phyloP scores from a whole-genome alignment of 371 early-diverging fungal species.

The Apophysomyces ossiformis region DNA sequence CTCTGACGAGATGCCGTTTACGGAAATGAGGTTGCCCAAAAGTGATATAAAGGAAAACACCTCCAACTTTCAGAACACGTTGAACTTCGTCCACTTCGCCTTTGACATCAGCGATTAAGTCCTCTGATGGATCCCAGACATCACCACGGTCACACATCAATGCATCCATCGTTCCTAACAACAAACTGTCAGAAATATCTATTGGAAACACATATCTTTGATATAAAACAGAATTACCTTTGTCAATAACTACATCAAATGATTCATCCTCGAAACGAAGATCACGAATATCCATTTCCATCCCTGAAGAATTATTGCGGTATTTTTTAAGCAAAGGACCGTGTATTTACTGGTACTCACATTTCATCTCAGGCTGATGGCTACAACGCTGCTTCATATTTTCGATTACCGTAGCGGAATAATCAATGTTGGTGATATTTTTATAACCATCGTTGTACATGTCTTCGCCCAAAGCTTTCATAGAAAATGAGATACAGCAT shows the following conservation, averaged over 20 bases:
- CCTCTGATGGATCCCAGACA: constrained; percentile 86
- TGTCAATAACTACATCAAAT: constrained; percentile 85
- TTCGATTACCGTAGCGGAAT: constrained; percentile 77
- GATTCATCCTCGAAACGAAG: constrained; percentile 59
- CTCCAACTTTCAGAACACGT: constrained; percentile 75
- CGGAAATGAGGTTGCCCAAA: constrained; percentile 94
- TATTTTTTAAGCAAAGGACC: constrained; percentile 2
- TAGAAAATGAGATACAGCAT: neutral
- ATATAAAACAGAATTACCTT: constrained; percentile 53
- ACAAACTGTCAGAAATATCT: too few species aligned
- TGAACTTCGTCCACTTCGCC: constrained; percentile 79
- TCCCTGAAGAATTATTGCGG: constrained; percentile 46
- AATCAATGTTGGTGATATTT: constrained; percentile 83
- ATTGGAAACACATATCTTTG: too few species aligned
- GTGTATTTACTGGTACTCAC: constrained; percentile 33
- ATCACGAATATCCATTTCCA: constrained; percentile 81
- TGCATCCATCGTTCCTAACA: constrained; percentile 75
- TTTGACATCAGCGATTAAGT: constrained; percentile 65
- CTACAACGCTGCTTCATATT: constrained; percentile 71
- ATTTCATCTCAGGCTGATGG: constrained; percentile 65
- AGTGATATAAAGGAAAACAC: constrained; percentile 86
- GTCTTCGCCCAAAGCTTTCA: constrained; percentile 72
- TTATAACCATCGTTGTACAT: constrained; percentile 84
- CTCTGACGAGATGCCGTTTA: constrained; percentile 70
- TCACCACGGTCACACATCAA: constrained; percentile 86